Evolutionary conservation across 106 monocot genomes (phyloP), one percentile per base, ranked within the genome.

Genomic region (Triglochin maritima): DNA sequence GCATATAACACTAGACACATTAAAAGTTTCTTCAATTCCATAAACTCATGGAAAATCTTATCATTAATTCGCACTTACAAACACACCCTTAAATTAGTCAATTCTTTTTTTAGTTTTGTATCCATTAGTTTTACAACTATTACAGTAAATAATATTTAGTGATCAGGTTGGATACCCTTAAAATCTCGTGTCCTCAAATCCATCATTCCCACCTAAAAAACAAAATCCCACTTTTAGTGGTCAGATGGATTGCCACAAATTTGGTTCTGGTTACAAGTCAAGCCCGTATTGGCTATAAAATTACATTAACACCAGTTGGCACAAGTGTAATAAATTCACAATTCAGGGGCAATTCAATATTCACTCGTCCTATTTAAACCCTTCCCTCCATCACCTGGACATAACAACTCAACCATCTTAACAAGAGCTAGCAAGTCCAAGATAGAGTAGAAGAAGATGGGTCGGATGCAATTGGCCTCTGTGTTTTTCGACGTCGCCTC

Each of bases 291-390:
- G 17, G 8, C 13, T 64, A 1, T 14, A 47, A n/a, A 48, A 49
- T 15, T 47, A 64, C 48, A 64, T 47, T 47, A 44, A 11, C 48
- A 16, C 49, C 47, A 48, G 64, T 49, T 64, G 49, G 64, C 48
- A 13, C 9, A 48, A 8, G 29, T 1, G 29, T 29, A 29, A 29
- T 29, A 29, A 29, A 29, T 29, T 29, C 29, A 29, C 29, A 29
- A 29, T 29, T 29, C 29, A 29, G 1, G 29, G 7, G 44, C 64
- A 64, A 64, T 64, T 47, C 64, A 17, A 49, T 49, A 49, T 48
- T 64, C 46, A 64, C 17, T 64, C 16, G 5, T 3, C 46, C 46
- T 46, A 62, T 62, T 62, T 62, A 62, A 62, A 62, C 44, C 42
- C 62, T 62, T 46, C 9, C 62, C 46, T 44, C 7, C 17, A 60